Conservation (phyloP, 176 grass and related monocot genomes). For the Ampelocalamus luodianensis region DNA sequence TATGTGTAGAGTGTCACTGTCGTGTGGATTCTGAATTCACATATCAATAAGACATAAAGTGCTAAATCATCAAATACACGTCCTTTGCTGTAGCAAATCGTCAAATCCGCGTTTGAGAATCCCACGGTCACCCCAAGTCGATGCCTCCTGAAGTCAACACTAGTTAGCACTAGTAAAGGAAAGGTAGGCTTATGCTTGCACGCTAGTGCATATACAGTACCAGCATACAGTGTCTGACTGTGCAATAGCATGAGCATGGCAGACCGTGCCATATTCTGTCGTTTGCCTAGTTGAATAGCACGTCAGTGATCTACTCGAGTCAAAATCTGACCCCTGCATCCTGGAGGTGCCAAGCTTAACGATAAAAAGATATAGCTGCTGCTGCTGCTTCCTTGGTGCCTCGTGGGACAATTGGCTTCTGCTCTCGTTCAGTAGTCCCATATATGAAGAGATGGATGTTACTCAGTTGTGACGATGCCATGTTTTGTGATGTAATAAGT, state of each 20-base stretch:
- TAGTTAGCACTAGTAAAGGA: not conserved
- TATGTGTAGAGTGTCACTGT: too few species aligned
- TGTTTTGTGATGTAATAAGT: too few species aligned
- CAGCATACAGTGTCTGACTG: not conserved
- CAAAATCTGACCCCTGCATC: constrained; percentile 25
- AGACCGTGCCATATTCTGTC: not conserved
- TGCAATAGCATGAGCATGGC: not conserved
- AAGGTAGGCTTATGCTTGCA: constrained; percentile 36
- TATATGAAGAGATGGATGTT: too few species aligned
- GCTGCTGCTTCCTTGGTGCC: not conserved
- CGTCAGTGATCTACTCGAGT: not conserved
- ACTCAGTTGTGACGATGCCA: too few species aligned
- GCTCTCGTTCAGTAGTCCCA: not conserved
- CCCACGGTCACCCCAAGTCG: not conserved
- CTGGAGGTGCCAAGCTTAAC: not conserved
- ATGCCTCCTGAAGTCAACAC: constrained; percentile 41
- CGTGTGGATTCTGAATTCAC: too few species aligned
- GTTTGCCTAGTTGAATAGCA: not conserved
- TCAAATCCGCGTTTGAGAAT: not conserved
- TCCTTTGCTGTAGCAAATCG: too few species aligned
- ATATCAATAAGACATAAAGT: too few species aligned
- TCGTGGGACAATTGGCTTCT: not conserved
- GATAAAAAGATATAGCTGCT: not conserved
- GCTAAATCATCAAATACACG: too few species aligned
- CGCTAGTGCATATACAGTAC: not conserved